Evolutionary conservation across 257 asterid genomes (phyloP).

Genomic region (Scutellaria minor): DNA sequence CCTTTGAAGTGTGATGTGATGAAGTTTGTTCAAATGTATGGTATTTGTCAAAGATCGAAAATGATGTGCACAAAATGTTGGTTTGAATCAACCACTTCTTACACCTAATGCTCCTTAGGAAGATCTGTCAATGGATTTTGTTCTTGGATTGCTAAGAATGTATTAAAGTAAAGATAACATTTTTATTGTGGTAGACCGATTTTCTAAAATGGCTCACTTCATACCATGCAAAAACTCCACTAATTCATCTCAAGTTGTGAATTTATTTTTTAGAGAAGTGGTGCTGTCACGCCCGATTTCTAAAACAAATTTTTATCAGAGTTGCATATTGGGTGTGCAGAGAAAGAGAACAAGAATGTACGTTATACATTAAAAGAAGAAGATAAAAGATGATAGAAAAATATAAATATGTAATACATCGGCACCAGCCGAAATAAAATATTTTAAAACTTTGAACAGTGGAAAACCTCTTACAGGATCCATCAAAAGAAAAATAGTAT

Average conservation of each 20-base stretch:
- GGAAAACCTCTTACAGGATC: too few relatives aligned
- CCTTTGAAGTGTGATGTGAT: constrained; percentile 3
- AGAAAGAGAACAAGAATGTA: too few relatives aligned
- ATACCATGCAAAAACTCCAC: constrained; percentile 5
- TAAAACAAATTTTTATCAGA: too few relatives aligned
- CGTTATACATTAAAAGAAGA: too few relatives aligned
- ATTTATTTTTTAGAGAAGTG: constrained; percentile 6
- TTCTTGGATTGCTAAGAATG: constrained; percentile 20
- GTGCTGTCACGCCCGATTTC: too few relatives aligned
- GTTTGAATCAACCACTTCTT: constrained; percentile 11
- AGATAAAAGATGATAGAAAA: too few relatives aligned
- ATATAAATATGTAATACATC: too few relatives aligned
- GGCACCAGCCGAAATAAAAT: too few relatives aligned
- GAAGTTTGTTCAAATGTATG: constrained; percentile 26
- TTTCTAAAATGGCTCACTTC: constrained; percentile 10
- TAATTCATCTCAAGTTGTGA: background rate
- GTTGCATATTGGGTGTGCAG: too few relatives aligned
- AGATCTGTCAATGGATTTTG: constrained; percentile 13
- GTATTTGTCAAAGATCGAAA: background rate
- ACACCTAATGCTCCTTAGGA: background rate
- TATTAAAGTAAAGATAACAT: too few relatives aligned
- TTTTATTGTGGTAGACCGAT: background rate
- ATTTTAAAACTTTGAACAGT: too few relatives aligned
- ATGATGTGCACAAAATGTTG: background rate
- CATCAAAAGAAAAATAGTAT: too few relatives aligned